Percentiles rank a stretch among this genome's conserved stretches.
phyloP scores from a whole-genome alignment of 2,329 filamentous ascomycete genomes.

The Colletotrichum limetticola region DNA sequence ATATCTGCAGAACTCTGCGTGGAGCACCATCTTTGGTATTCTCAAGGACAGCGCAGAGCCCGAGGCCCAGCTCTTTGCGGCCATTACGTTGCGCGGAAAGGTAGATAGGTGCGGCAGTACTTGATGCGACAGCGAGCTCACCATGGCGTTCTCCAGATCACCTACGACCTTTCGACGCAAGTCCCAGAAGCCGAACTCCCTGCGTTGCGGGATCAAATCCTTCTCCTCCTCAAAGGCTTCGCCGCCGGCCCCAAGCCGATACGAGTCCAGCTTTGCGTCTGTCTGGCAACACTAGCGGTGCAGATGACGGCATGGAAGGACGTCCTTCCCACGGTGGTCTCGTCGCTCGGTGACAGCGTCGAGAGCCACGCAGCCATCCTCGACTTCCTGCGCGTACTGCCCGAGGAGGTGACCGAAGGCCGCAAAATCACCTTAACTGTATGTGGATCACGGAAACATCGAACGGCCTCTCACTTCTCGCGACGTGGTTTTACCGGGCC shows the following conservation, averaged over 20 bases:
- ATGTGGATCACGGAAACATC: slow-evolving; percentile 75
- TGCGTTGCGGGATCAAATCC: slow-evolving; percentile 83
- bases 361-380: slow-evolving; percentile 88
- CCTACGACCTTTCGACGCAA: slow-evolving; percentile 90
- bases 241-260: slow-evolving; percentile 85
- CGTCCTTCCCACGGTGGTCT: slow-evolving; percentile 84
- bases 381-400: slow-evolving; percentile 95
- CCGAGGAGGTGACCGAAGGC: slow-evolving; percentile 98
- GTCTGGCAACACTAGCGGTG: slow-evolving; percentile 92
- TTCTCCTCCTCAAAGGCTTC: slow-evolving; percentile 84
- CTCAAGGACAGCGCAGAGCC: slow-evolving; percentile 83
- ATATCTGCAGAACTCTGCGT: slow-evolving; percentile 80
- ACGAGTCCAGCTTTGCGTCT: slow-evolving; percentile 92
- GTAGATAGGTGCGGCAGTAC: slow-evolving; percentile 59
- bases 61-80: slow-evolving; percentile 93
- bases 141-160: slow-evolving; percentile 72
- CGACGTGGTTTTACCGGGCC: slow-evolving; percentile 49
- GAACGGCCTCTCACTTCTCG: slow-evolving; percentile 48
- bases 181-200: slow-evolving; percentile 80
- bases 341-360: slow-evolving; percentile 79
- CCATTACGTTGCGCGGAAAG: slow-evolving; percentile 98
- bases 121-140: slow-evolving; percentile 28
- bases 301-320: slow-evolving; percentile 98
- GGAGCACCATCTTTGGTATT: slow-evolving; percentile 88
- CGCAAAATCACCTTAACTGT: slow-evolving; percentile 99